phyloP scores from a whole-genome alignment of 2,329 filamentous ascomycete genomes.

The Colletotrichum nymphaeae region DNA sequence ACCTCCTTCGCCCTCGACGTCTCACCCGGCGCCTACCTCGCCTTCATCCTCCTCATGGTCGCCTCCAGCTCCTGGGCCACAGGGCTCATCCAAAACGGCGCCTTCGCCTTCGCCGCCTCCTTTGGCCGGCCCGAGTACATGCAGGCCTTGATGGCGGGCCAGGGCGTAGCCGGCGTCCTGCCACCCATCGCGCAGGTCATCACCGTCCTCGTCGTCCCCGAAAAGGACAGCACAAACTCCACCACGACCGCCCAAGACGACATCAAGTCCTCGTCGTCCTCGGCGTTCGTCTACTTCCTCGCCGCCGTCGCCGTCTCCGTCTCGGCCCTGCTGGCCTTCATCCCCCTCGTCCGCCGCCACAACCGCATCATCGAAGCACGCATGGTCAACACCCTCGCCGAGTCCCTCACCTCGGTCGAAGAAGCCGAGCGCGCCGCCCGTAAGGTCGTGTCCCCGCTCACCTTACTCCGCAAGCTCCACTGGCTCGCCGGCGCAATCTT shows the following conservation, averaged over 20 bases:
- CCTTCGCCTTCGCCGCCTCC: constrained; percentile 89
- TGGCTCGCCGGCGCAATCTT: constrained; percentile 84
- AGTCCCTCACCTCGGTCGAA: constrained; percentile 62
- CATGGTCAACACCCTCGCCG: constrained; percentile 60
- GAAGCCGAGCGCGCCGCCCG: constrained; percentile 63
- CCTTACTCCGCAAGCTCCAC: constrained; percentile 80
- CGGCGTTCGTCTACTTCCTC: constrained; percentile 91
- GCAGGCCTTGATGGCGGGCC: constrained; percentile 95
- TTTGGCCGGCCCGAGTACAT: constrained; percentile 91
- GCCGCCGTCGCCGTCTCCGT: constrained; percentile 84
- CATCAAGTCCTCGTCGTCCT: constrained; percentile 61
- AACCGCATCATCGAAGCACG: constrained; percentile 62
- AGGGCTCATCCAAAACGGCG: constrained; percentile 90
- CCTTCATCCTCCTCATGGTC: constrained; percentile 85
- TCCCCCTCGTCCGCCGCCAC: constrained; percentile 76
- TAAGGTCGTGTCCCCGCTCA: constrained; percentile 65
- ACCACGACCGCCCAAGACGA: constrained; percentile 34
- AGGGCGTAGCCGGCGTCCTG: constrained; percentile 90
- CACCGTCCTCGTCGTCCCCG: constrained; percentile 77
- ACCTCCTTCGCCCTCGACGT: constrained; percentile 75
- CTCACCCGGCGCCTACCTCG: constrained; percentile 76
- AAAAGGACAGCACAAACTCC: constrained; percentile 36
- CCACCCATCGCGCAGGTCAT: constrained; percentile 89
- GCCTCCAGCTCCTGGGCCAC: constrained; percentile 82
- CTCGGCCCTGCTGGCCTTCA: constrained; percentile 77